These are phyloP conservation scores for Haematococcus sp. DNA, from an alignment of 139 green algal genomes.

Conservation along the genomic window DNA sequence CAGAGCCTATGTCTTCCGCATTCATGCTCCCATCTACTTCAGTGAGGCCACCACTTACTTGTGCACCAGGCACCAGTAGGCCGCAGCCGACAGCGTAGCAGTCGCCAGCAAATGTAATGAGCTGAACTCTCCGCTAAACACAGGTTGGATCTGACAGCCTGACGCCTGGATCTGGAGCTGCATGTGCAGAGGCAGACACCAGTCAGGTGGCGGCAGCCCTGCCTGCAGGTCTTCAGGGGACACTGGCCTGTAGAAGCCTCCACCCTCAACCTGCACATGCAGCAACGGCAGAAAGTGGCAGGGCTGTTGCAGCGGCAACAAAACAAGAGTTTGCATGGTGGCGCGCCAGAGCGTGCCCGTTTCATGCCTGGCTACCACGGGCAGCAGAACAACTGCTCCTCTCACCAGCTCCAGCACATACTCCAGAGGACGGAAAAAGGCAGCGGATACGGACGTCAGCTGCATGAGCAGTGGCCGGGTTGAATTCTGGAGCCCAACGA, in stretches of 20 bases:
- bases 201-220: neutral
- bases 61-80: conserved; percentile 17
- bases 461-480: neutral
- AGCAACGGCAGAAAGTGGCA: too few relatives aligned
- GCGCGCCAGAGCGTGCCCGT: too few relatives aligned
- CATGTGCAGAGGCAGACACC: conserved; percentile 14
- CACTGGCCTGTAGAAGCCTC: neutral
- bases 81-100: neutral
- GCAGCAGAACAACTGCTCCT: neutral
- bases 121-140: neutral
- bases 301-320: too few relatives aligned
- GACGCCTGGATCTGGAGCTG: conserved; percentile 5
- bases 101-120: neutral
- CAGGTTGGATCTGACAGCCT: neutral
- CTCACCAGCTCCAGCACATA: neutral
- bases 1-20: too few relatives aligned
- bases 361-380: too few relatives aligned
- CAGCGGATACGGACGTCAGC: neutral
- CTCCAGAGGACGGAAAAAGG: conserved; percentile 12
- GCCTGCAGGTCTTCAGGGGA: neutral
- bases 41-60: conserved; percentile 1
- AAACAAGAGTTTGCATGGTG: too few relatives aligned
- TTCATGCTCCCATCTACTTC: too few relatives aligned
- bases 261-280: neutral
- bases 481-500: neutral